phyloP scores from a whole-genome alignment of 306 rosid genomes.

The Chamaecrista fasciculata region DNA sequence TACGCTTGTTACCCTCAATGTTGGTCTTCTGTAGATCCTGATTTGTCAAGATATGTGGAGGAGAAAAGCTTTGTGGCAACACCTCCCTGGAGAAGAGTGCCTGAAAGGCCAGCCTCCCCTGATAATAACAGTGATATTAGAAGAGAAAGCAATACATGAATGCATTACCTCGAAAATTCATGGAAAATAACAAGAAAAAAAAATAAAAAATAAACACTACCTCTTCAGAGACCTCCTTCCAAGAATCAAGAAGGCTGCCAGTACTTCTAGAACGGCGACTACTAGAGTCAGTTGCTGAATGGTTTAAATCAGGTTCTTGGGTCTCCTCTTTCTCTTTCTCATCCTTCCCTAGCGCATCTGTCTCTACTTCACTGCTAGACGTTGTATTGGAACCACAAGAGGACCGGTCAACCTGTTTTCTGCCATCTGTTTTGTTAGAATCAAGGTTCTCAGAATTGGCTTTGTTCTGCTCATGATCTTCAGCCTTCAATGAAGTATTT shows the following conservation, averaged over 20 bases:
- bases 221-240: constrained; percentile 97
- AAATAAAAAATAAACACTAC: constrained; percentile 41
- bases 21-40: constrained; percentile 36
- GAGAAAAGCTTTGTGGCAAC: constrained; percentile 90
- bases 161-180: constrained; percentile 14
- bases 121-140: constrained; percentile 32
- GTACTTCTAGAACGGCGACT: constrained; percentile 58
- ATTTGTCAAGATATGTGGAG: constrained; percentile 49
- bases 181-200: not conserved
- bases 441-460: constrained; percentile 59
- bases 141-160: constrained; percentile 29
- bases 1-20: constrained; percentile 35
- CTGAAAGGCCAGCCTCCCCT: constrained; percentile 90
- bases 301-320: constrained; percentile 51
- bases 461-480: constrained; percentile 44
- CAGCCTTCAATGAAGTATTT: constrained; percentile 43
- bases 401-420: constrained; percentile 82
- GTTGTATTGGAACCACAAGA: constrained; percentile 94
- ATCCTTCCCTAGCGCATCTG: constrained; percentile 72
- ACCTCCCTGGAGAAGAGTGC: constrained; percentile 82
- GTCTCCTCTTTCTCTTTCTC: constrained; percentile 57
- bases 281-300: constrained; percentile 47
- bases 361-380: constrained; percentile 86
- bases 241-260: constrained; percentile 59
- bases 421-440: constrained; percentile 43